Evolutionary conservation across 179 eudicot species (phyloP), one percentile per base, ranked within the genome.

Genomic region (Sideroxylon spinosum): DNA sequence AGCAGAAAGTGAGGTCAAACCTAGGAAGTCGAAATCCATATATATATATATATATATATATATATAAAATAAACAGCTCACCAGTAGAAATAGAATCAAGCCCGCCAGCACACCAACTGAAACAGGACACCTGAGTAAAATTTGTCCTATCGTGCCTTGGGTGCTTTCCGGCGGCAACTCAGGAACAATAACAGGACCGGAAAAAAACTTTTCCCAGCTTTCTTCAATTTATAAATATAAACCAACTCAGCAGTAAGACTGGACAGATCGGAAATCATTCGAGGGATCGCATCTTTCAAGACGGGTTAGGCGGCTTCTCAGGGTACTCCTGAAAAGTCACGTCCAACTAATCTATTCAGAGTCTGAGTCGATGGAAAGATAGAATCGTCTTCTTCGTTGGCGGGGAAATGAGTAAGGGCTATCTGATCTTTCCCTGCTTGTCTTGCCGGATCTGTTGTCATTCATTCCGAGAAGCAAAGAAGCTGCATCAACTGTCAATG

Each of bases 331-430:
- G 16, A 22, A 16, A 67, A 68, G 22, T 63, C 32, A 26, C n/a
- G 23, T 12, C 22, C 50, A 32, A 66, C 28, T 29, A 44, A 37
- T 25, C 77, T 79, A 88, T 62, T 88, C 90, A 6, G 92, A 89
- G 50, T 86, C 95, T 5, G 76, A 83, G 74, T 90, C 92, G 66
- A 93, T 87, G 48, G 92, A 88, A 26, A 91, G 87, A 80, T 83
- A 78, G 74, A 90, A 85, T 56, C 86, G 94, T 84, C 86, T 94
- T 84, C 89, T 89, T 28, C 86, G 81, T 71, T 85, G 92, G 17
- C 91, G 97, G 64, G 97, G 92, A 84, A 87, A 86, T 66, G 86
- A 68, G 80, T 93, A 87, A 76, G 97, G 93, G 85, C 93, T 90
- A 60, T 85, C 95, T 6, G 95, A 83, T 84, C 92, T 82, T 76